A percentile compares a stretch with the other conserved stretches of the same genome.
Conservation (phyloP, 2,329 filamentous ascomycete species). For the Venturia carpophila region DNA sequence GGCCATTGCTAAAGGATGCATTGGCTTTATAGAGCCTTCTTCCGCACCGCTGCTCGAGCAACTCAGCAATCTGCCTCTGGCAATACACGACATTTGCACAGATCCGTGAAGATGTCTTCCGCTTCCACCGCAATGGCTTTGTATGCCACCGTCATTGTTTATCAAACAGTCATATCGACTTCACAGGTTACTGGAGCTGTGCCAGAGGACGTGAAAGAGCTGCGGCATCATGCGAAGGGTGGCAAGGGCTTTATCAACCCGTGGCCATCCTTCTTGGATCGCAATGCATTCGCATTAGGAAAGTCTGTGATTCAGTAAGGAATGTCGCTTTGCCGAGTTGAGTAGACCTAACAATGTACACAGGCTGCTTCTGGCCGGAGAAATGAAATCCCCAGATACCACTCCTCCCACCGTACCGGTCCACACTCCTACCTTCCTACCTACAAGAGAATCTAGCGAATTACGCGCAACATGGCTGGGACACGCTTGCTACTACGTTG, state of each 20-base stretch:
- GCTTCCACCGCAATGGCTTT: conserved; percentile 29
- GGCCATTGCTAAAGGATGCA: not conserved
- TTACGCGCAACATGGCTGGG: conserved; percentile 90
- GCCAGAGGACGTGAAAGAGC: conserved; percentile 40
- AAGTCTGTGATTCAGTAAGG: conserved; percentile 34
- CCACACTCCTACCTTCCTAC: conserved; percentile 58
- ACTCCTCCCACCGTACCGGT: conserved; percentile 59
- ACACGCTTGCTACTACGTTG: conserved; percentile 88
- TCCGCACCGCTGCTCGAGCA: conserved; percentile 2
- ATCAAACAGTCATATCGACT: conserved; percentile 34
- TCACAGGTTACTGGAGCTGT: conserved; percentile 30
- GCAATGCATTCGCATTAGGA: conserved; percentile 29
- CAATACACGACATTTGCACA: not conserved
- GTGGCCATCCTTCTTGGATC: conserved; percentile 46
- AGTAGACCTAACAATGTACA: not conserved
- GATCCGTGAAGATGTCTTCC: conserved; percentile 24
- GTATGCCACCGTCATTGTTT: conserved; percentile 38
- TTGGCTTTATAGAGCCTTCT: not conserved
- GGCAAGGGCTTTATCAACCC: conserved; percentile 51
- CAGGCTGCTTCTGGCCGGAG: conserved; percentile 43
- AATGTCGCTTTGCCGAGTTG: not conserved
- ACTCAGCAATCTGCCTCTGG: not conserved
- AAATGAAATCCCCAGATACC: conserved; percentile 51
- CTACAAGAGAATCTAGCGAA: conserved; percentile 48
- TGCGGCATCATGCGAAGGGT: conserved; percentile 44